phyloP scores from a whole-genome alignment of 163 green algal genomes.

The Volvox carteri region DNA sequence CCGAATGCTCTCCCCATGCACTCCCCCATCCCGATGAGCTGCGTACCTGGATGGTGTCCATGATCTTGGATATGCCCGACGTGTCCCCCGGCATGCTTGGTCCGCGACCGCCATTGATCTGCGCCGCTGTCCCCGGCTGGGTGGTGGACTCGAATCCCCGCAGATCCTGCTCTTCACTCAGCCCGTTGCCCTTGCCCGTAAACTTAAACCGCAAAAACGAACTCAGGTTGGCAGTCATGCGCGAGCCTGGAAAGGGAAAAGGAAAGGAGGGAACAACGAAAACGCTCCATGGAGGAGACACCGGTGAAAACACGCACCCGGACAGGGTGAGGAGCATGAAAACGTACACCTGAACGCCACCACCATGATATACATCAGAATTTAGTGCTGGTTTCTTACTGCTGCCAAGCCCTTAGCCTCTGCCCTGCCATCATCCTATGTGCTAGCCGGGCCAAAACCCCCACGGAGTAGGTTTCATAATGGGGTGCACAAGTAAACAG shows the following conservation, averaged over 20 bases:
- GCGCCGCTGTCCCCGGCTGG: background rate
- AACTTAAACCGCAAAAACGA: conserved; percentile 70
- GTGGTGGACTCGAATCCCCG: conserved; percentile 37
- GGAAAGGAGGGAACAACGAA: too few species aligned
- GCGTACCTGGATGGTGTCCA: conserved; percentile 54
- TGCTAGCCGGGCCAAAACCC: too few species aligned
- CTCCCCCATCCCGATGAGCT: background rate
- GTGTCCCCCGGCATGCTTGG: conserved; percentile 17
- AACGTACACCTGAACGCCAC: too few species aligned
- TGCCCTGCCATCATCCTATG: too few species aligned
- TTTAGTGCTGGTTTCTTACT: too few species aligned
- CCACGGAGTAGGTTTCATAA: too few species aligned
- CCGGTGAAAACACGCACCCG: too few species aligned
- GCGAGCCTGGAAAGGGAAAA: conserved; percentile 54
- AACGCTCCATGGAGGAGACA: too few species aligned
- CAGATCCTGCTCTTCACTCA: conserved; percentile 67
- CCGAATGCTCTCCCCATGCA: background rate
- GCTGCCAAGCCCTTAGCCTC: too few species aligned
- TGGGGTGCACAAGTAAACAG: too few species aligned
- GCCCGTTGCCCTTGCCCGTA: conserved; percentile 30
- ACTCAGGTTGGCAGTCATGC: conserved; percentile 65
- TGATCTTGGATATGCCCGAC: conserved; percentile 36
- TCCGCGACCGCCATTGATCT: background rate
- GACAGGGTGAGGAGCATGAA: too few species aligned
- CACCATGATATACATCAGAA: too few species aligned